phyloP scores from a whole-genome alignment of 306 rosid genomes.

The Sophora flavescens region DNA sequence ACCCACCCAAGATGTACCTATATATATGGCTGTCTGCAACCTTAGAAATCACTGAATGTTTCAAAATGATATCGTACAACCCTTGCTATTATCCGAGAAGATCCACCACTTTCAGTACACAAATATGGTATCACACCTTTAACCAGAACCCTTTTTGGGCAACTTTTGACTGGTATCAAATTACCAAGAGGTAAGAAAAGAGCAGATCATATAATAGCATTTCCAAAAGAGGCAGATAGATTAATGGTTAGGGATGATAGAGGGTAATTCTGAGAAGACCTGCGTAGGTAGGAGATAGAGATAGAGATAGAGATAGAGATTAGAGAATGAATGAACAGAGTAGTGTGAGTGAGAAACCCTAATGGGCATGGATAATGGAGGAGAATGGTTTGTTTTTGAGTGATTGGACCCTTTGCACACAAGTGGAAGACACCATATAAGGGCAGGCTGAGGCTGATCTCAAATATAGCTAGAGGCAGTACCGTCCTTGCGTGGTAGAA shows the following conservation, averaged over 20 bases:
- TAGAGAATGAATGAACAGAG: too few species aligned
- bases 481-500: conserved; percentile 34
- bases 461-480: conserved; percentile 25
- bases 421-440: conserved; percentile 42
- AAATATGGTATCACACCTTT: neutral
- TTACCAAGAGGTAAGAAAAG: neutral
- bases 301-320: too few species aligned
- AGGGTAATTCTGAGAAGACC: conserved; percentile 29
- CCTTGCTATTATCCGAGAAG: neutral
- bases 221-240: conserved; percentile 26
- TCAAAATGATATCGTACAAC: conserved; percentile 5
- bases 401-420: conserved; percentile 27
- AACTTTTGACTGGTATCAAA: neutral
- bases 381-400: neutral
- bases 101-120: conserved; percentile 10
- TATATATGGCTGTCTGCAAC: neutral
- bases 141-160: conserved; percentile 5
- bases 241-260: conserved; percentile 1
- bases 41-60: neutral
- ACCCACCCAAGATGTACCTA: neutral
- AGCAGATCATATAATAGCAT: neutral
- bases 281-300: neutral
- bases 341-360: conserved; percentile 49
- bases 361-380: conserved; percentile 24
- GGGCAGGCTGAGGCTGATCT: neutral